Evolutionary conservation across 1,139 yeast genomes (phyloP), one percentile per base, ranked within the genome.

Genomic region (Debaryomycetaceae sp.): DNA sequence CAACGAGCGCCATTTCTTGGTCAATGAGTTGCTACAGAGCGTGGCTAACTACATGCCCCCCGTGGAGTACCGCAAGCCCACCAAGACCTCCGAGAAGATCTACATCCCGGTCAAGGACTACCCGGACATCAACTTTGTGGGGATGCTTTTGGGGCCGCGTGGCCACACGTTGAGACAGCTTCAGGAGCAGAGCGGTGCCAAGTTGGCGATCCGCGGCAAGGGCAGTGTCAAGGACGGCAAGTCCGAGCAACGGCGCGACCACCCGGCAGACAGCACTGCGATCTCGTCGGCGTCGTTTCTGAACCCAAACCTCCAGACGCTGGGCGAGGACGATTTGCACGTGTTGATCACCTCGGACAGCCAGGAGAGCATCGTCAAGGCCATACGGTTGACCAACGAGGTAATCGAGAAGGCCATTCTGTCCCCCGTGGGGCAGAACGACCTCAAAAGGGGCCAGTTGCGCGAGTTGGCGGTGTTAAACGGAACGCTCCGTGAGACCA

Each of bases 211-310:
- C 24, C 66, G 97, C 46, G 97, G 97, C 23, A 79, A 83, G 45
- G 99, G 99, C 0, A 88, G 97, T 0, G 94, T 88, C 14, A 91
- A 91, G 49, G 95, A 86, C 49, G 97, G 97, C 25, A 83, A 81
- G 52, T 71, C 76, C 34, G 42, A 53, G 0, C 31, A 43, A 15
- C n/a, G n/a, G n/a, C 29, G 38, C 9, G 38, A 37, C 16, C 72
- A 75, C 36, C 17, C 15, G 4, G 18, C 16, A 14, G 45, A 46
- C 10, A 30, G 33, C 14, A 29, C 37, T 13, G 31, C 45, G 10
- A 31, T 45, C 10, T 36, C 47, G 5, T 35, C 45, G 2, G 36
- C 48, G 2, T 51, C 61, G 23, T 46, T 43, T 21, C 39, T 54
- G n/a, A 52, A 51, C 25, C 53, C 56, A 8, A 43, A 40, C 20